phyloP scores from a whole-genome alignment of 352 stramenopile genomes.

The Pythium plurisporium region DNA sequence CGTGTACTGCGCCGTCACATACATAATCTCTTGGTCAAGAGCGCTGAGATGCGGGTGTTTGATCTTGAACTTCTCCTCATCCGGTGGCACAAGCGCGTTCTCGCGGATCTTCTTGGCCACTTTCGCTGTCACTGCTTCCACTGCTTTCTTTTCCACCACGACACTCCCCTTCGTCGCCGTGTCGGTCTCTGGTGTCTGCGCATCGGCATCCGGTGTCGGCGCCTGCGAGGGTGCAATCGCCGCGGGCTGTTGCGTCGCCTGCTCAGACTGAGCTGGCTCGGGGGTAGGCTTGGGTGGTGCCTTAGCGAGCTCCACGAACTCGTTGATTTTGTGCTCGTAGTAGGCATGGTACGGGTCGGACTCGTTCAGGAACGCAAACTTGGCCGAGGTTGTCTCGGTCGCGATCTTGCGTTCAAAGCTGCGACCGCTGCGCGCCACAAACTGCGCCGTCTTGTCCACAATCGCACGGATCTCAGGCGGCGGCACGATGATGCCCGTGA shows the following conservation, averaged over 20 bases:
- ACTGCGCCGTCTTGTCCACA: constrained; percentile 98
- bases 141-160: constrained; percentile 83
- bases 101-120: constrained; percentile 92
- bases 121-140: constrained; percentile 77
- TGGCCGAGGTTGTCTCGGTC: constrained; percentile 93
- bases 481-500: constrained; percentile 94
- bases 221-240: neutral
- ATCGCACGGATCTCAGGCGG: constrained; percentile 97
- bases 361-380: constrained; percentile 96
- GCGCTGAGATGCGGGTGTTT: constrained; percentile 88
- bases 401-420: constrained; percentile 97
- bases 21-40: constrained; percentile 97
- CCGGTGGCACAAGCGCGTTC: constrained; percentile 60
- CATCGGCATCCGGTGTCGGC: neutral
- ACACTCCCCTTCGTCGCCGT: constrained; percentile 38
- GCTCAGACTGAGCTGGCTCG: neutral
- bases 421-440: constrained; percentile 97
- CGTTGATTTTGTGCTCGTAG: constrained; percentile 96
- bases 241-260: neutral
- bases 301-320: constrained; percentile 61
- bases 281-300: neutral
- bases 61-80: constrained; percentile 78
- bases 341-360: constrained; percentile 97
- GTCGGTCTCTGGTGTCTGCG: constrained; percentile 1
- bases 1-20: constrained; percentile 98